Percentiles rank a stretch among this genome's conserved stretches.
These are phyloP conservation scores for Globisporangium nunn DNA, from an alignment of 352 stramenopile genomes.

Conservation along the genomic window DNA sequence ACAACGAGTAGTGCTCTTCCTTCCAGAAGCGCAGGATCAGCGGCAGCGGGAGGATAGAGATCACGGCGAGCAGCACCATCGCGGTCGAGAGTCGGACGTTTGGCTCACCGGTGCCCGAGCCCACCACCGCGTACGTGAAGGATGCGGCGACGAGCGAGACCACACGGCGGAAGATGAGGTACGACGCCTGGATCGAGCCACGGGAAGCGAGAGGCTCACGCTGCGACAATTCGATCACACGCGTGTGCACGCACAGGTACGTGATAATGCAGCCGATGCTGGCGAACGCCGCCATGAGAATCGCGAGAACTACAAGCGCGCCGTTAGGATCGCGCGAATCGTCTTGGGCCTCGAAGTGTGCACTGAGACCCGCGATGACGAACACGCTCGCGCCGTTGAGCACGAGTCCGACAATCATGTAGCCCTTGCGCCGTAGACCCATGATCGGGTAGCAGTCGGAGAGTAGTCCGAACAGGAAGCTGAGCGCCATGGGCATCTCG, in stretches of 20 bases:
- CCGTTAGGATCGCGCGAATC: neutral
- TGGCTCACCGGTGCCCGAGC: constrained; percentile 8
- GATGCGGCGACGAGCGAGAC: constrained; percentile 14
- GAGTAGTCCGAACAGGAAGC: constrained; percentile 85
- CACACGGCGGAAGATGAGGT: constrained; percentile 27
- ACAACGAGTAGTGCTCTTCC: constrained; percentile 27
- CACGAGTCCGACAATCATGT: constrained; percentile 83
- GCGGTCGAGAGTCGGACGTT: constrained; percentile 19
- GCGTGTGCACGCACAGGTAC: constrained; percentile 30
- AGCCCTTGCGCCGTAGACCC: constrained; percentile 85
- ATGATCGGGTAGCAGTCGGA: constrained; percentile 89
- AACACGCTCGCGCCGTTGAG: constrained; percentile 58
- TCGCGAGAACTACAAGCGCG: constrained; percentile 15
- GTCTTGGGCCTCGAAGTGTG: constrained; percentile 27
- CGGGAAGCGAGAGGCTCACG: constrained; percentile 25
- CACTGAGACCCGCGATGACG: constrained; percentile 43
- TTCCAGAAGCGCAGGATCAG: constrained; percentile 27
- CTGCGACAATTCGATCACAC: constrained; percentile 33
- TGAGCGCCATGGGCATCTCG: constrained; percentile 68
- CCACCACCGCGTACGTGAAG: neutral
- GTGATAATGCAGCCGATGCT: constrained; percentile 21
- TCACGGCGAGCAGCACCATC: constrained; percentile 23
- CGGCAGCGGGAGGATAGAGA: constrained; percentile 22
- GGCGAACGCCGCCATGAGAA: constrained; percentile 17
- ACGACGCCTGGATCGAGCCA: constrained; percentile 30